Evolutionary conservation across 2,329 filamentous ascomycete genomes (phyloP).

Genomic region (Gnomoniopsis sp.): DNA sequence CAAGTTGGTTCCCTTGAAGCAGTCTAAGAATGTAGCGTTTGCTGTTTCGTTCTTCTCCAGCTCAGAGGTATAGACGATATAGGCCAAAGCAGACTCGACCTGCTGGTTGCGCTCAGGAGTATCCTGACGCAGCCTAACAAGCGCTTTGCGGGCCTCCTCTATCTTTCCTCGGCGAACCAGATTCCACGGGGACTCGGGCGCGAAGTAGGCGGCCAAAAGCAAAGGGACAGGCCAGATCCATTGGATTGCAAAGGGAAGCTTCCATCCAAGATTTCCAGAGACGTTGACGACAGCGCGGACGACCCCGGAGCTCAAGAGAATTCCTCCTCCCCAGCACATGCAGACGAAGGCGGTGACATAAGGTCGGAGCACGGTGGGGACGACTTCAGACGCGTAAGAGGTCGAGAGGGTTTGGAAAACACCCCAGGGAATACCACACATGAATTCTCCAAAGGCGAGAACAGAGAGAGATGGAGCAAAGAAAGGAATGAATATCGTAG

Average conservation of each 20-base stretch:
- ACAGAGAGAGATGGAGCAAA: slow-evolving; percentile 30
- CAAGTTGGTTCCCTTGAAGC: slow-evolving; percentile 24
- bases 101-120: slow-evolving; percentile 23
- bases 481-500: slow-evolving; percentile 35
- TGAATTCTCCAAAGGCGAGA: slow-evolving; percentile 33
- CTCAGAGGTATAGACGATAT: slow-evolving; percentile 23
- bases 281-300: slow-evolving; percentile 28
- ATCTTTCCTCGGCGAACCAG: slow-evolving; percentile 27
- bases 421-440: slow-evolving; percentile 36
- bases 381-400: slow-evolving; percentile 34
- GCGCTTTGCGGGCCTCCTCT: slow-evolving; percentile 23
- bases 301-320: slow-evolving; percentile 33
- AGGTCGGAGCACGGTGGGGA: slow-evolving; percentile 30
- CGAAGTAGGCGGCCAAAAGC: slow-evolving; percentile 29
- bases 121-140: slow-evolving; percentile 24
- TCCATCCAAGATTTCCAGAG: slow-evolving; percentile 31
- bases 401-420: slow-evolving; percentile 34
- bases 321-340: slow-evolving; percentile 38
- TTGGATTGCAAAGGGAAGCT: slow-evolving; percentile 35
- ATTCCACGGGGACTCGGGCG: slow-evolving; percentile 38
- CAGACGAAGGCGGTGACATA: slow-evolving; percentile 37
- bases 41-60: slow-evolving; percentile 22
- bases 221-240: slow-evolving; percentile 37
- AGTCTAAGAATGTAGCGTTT: slow-evolving; percentile 21
- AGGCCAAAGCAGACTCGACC: slow-evolving; percentile 26